A percentile compares a stretch with the other conserved stretches of the same genome.
Evolutionary conservation across 1,284 basidiomycete genomes (phyloP).

Genomic region (Sporisorium scitamineum): DNA sequence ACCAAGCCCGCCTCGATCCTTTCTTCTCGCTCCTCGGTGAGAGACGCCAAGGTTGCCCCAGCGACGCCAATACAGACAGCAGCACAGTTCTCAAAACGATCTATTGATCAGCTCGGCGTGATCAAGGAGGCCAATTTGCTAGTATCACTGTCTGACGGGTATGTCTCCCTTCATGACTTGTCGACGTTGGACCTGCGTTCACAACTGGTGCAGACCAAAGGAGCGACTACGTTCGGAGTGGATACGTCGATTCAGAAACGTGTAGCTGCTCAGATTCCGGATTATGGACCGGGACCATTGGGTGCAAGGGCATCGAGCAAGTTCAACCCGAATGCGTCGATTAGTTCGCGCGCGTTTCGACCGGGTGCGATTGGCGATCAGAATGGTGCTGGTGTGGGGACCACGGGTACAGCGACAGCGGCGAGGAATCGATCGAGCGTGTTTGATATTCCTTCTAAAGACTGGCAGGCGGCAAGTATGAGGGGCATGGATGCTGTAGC

Average conservation of each 20-base stretch:
- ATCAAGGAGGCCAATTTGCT: slow-evolving; percentile 85
- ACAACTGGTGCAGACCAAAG: slow-evolving; percentile 75
- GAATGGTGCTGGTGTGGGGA: background rate
- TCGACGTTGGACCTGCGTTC: slow-evolving; percentile 75
- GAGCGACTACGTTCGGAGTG: slow-evolving; percentile 83
- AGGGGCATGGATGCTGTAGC: slow-evolving; percentile 55
- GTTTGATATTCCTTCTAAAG: slow-evolving; percentile 30
- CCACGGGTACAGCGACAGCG: slow-evolving; percentile 8
- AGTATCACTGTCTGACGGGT: slow-evolving; percentile 82
- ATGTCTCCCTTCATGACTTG: slow-evolving; percentile 73
- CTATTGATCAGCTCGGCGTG: slow-evolving; percentile 87
- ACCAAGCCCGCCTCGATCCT: slow-evolving; percentile 29
- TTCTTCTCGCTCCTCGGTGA: slow-evolving; percentile 15
- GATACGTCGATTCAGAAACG: slow-evolving; percentile 75
- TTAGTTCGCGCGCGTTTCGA: slow-evolving; percentile 33
- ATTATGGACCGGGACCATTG: slow-evolving; percentile 48
- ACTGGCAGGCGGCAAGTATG: slow-evolving; percentile 53
- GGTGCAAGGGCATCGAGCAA: slow-evolving; percentile 33
- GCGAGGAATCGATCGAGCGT: slow-evolving; percentile 42
- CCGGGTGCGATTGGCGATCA: slow-evolving; percentile 45
- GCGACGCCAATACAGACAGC: slow-evolving; percentile 29
- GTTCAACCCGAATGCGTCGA: slow-evolving; percentile 18
- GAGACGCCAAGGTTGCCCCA: slow-evolving; percentile 1
- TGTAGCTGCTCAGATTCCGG: slow-evolving; percentile 20
- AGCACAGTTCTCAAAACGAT: slow-evolving; percentile 74